phyloP scores from a whole-genome alignment of 2,329 filamentous ascomycete genomes.

The Onygena corvina region DNA sequence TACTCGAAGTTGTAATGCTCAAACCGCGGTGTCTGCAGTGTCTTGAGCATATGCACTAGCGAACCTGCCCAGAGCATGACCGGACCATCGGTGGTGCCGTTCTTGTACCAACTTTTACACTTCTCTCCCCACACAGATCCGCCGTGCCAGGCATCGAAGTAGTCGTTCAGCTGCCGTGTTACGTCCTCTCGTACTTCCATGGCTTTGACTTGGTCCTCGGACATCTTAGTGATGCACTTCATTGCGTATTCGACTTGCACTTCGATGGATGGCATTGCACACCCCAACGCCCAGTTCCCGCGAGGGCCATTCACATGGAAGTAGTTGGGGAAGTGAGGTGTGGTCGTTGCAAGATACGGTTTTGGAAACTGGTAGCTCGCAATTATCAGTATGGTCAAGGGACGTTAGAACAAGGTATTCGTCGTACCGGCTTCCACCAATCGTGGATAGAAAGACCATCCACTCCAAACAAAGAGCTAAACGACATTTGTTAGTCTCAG shows the following conservation, averaged over 20 bases:
- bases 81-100: conserved; percentile 9
- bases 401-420: no score
- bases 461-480: conserved; percentile 22
- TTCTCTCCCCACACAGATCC: conserved; percentile 9
- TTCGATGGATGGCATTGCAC: conserved; percentile 6
- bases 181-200: conserved; percentile 2
- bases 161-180: conserved; percentile 5
- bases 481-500: no score
- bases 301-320: conserved; percentile 50
- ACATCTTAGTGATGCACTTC: conserved; percentile 10
- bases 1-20: conserved; percentile 27
- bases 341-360: conserved; percentile 53
- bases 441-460: conserved; percentile 16
- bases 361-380: conserved; percentile 37
- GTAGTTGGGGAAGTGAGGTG: conserved; percentile 56
- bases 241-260: conserved; percentile 10
- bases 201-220: conserved; percentile 9
- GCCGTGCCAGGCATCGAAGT: background rate
- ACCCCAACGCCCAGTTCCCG: conserved; percentile 7
- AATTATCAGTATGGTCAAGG: no score
- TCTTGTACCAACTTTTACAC: conserved; percentile 16
- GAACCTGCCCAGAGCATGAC: background rate
- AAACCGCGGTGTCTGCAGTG: conserved; percentile 27
- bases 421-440: background rate
- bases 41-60: conserved; percentile 18